Evolutionary conservation across 495 filamentous ascomycete species (phyloP), one percentile per base, ranked within the genome.

Genomic region (Aspergillus wentii): DNA sequence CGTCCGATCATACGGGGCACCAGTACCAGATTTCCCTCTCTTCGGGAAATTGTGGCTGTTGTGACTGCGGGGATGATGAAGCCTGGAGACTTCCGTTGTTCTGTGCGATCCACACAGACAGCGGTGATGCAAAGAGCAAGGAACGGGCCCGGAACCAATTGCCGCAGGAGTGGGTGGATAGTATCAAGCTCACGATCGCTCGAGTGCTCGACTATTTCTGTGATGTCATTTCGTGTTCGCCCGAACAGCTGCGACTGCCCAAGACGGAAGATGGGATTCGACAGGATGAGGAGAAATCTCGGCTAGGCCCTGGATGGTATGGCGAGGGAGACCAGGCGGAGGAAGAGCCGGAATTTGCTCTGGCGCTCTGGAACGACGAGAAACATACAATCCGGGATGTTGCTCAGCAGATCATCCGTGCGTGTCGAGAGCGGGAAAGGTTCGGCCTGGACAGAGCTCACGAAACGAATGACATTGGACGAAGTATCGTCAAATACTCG

Each of bases 311-410:
- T 0, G 75, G 75, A 13, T 94, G 88, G 66, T 90, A 85, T 51
- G 79, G 79, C 8, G 66, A 70, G 1, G 79, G 78, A 2, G 74
- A 82, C 40, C 62, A 61, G 20, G 48, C 51, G 21, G 72, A 79
- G 16, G 68, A 69, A 16, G 63, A 78, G 16, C 74, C 80, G 10
- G 88, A 95, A 50, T 98, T 81, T 56, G 81, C 87, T 3, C 64
- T 98, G n/a, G 61, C 95, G 14, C 68, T 98, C 6, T 98, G 92
- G 92, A 98, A 98, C 48, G 92, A 98, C 43, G 92, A 98, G 61
- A 98, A 98, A 64, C 92, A 98, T 56, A 97, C 92, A 0, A 81
- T 96, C 34, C 70, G 76, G n/a, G 92, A 97, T 58, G 90, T 98
- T 8, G 66, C 81, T 40, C 76, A 90, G 21, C 89, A 95, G 57